Conservation (phyloP, 179 eudicot genomes). For the Heliamphora pulchella region DNA sequence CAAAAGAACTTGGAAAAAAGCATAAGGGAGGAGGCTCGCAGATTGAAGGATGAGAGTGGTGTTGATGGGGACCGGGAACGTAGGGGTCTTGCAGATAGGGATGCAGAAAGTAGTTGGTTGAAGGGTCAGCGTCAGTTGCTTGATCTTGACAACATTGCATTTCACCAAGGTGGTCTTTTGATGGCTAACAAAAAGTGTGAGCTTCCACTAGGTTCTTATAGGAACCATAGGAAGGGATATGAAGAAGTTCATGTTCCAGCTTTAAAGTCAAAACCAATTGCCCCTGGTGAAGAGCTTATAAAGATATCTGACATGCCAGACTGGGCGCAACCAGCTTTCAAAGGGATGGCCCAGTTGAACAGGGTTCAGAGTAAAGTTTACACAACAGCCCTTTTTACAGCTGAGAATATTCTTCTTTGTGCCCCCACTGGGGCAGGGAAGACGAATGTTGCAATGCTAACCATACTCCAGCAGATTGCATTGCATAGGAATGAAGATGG, state of each 20-base stretch:
- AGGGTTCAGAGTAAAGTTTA: conserved; percentile 96
- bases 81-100: conserved; percentile 49
- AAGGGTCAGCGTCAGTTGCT: conserved; percentile 88
- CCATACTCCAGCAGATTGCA: conserved; percentile 90
- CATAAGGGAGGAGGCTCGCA: conserved; percentile 85
- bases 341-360: conserved; percentile 87
- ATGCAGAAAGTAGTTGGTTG: conserved; percentile 74
- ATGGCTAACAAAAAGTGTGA: conserved; percentile 62
- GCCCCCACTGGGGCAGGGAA: conserved; percentile 99
- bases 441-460: conserved; percentile 96
- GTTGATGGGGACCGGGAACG: conserved; percentile 49
- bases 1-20: conserved; percentile 88
- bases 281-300: conserved; percentile 58
- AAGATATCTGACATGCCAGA: conserved; percentile 86
- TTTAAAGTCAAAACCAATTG: conserved; percentile 64
- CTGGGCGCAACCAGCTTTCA: conserved; percentile 96
- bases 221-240: conserved; percentile 69
- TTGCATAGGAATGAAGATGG: conserved; percentile 68
- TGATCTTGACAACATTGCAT: conserved; percentile 74
- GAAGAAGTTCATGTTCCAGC: conserved; percentile 97
- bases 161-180: conserved; percentile 55
- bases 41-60: conserved; percentile 63
- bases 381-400: conserved; percentile 69
- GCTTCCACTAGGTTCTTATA: conserved; percentile 65
- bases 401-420: conserved; percentile 84